These are phyloP conservation scores for Puccinellia tenuiflora DNA, from an alignment of 176 grass and related monocot species.

Conservation along the genomic window DNA sequence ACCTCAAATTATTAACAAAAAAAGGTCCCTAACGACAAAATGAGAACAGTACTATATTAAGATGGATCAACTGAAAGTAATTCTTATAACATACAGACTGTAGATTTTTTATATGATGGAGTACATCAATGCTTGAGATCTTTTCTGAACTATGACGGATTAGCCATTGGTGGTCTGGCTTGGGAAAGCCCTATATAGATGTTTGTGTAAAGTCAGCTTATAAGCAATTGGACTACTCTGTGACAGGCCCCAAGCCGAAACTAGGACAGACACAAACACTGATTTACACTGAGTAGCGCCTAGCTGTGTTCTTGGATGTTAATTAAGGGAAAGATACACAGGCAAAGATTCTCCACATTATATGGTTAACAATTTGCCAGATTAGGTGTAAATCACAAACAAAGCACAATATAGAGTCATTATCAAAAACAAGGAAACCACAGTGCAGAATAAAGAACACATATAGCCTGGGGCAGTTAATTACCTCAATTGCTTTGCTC, in stretches of 20 bases:
- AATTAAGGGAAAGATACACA: neutral
- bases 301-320: neutral
- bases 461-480: neutral
- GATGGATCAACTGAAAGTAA: neutral
- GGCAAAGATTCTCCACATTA: neutral
- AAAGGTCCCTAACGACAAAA: neutral
- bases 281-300: neutral
- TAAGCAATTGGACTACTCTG: neutral
- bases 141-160: neutral
- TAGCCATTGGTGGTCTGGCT: neutral
- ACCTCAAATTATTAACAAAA: neutral
- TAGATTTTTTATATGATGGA: neutral
- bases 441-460: neutral
- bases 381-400: neutral
- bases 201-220: neutral
- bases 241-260: neutral
- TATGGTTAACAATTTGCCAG: neutral
- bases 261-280: neutral
- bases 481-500: slow-evolving; percentile 95
- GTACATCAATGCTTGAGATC: neutral
- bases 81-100: neutral
- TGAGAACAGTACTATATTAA: neutral
- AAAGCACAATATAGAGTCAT: neutral
- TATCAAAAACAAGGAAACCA: neutral
- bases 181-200: neutral